These are phyloP conservation scores for Apiospora phragmitis DNA, from an alignment of 2,329 filamentous ascomycete species.

Conservation along the genomic window DNA sequence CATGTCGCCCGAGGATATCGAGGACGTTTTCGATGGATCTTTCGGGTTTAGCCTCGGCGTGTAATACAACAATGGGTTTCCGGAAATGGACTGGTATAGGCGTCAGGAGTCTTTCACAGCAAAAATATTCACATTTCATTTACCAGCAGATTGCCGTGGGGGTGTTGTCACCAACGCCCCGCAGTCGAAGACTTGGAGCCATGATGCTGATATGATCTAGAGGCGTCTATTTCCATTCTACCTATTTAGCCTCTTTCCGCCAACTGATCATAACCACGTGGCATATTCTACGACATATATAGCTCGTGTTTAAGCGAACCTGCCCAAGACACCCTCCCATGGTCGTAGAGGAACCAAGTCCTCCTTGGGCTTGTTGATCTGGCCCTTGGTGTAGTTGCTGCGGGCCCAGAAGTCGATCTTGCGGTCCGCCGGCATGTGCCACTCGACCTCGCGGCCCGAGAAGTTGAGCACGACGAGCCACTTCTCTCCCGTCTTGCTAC, in stretches of 20 bases:
- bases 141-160: neutral
- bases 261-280: neutral
- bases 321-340: constrained; percentile 30
- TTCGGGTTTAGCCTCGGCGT: constrained; percentile 12
- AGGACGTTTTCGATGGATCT: constrained; percentile 12
- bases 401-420: constrained; percentile 25
- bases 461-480: constrained; percentile 33
- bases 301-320: neutral
- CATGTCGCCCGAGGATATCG: constrained; percentile 5
- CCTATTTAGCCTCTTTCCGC: neutral
- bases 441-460: constrained; percentile 26
- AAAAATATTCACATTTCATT: neutral
- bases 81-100: neutral
- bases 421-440: constrained; percentile 22
- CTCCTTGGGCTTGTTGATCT: constrained; percentile 23
- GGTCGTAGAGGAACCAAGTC: constrained; percentile 23
- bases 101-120: neutral
- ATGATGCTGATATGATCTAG: neutral
- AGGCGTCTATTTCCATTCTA: neutral
- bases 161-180: neutral
- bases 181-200: neutral
- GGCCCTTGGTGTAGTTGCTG: constrained; percentile 24
- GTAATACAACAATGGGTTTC: neutral
- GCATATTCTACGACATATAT: neutral
- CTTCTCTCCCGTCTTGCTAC: constrained; percentile 21